Conservation (phyloP, 164 flowering plant species). For the Nymphaea colorata region DNA sequence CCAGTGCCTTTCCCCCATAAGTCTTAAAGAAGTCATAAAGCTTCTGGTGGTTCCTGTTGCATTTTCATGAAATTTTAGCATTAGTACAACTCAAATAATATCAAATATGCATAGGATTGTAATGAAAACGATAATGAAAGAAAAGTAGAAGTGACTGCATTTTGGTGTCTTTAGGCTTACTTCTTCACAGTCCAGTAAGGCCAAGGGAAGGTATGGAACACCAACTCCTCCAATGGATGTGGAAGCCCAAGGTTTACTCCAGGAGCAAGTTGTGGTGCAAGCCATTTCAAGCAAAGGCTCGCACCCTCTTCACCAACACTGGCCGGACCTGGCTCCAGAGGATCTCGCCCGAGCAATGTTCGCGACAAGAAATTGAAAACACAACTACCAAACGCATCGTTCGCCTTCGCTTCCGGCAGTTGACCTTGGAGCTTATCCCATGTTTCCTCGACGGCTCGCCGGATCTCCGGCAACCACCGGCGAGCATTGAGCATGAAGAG, state of each 20-base stretch:
- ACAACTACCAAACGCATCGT: slow-evolving; percentile 36
- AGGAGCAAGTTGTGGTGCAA: slow-evolving; percentile 49
- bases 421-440: slow-evolving; percentile 42
- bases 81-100: too few species aligned
- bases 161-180: too few species aligned
- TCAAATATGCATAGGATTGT: too few species aligned
- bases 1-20: slow-evolving; percentile 31
- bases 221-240: slow-evolving; percentile 31
- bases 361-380: slow-evolving; percentile 49
- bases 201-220: slow-evolving; percentile 43
- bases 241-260: slow-evolving; percentile 58
- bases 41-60: slow-evolving; percentile 34
- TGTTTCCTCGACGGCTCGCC: slow-evolving; percentile 18
- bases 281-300: slow-evolving; percentile 40
- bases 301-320: slow-evolving; percentile 53
- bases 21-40: slow-evolving; percentile 58
- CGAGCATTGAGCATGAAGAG: slow-evolving; percentile 35
- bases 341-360: slow-evolving; percentile 32
- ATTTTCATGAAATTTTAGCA: too few species aligned
- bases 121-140: too few species aligned
- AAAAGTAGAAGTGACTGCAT: too few species aligned
- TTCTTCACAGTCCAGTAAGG: slow-evolving; percentile 43
- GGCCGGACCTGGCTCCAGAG: slow-evolving; percentile 49
- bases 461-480: slow-evolving; percentile 56
- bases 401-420: slow-evolving; percentile 30